These are phyloP conservation scores for Pistacia atlantica DNA, from an alignment of 345 rosid species.

Conservation along the genomic window DNA sequence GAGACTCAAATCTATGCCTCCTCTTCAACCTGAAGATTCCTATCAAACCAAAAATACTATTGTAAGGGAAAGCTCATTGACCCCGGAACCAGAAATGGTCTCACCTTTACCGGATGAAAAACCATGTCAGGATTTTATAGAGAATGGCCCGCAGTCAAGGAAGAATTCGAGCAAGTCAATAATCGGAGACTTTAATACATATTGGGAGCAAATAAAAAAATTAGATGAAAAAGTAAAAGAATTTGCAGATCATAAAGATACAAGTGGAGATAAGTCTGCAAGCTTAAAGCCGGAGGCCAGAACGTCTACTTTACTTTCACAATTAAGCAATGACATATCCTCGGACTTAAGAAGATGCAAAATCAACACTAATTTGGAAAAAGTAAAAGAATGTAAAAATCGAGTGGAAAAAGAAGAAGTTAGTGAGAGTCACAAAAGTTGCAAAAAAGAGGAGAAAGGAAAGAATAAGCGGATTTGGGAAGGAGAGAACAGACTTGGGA, in stretches of 20 bases:
- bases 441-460: conserved; percentile 13
- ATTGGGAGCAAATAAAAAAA: conserved; percentile 62
- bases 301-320: conserved; percentile 43
- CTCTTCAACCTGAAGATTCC: conserved; percentile 25
- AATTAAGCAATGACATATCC: conserved; percentile 27
- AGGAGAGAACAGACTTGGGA: conserved; percentile 40
- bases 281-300: conserved; percentile 37
- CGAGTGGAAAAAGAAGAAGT: conserved; percentile 23
- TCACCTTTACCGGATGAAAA: conserved; percentile 22
- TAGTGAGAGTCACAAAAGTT: conserved; percentile 22
- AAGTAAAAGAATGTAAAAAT: conserved; percentile 30
- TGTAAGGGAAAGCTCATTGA: conserved; percentile 22
- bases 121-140: conserved; percentile 29
- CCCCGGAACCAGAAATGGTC: conserved; percentile 16
- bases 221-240: conserved; percentile 54
- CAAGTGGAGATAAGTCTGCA: conserved; percentile 36
- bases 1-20: conserved; percentile 48
- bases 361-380: conserved; percentile 25
- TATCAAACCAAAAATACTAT: conserved; percentile 18
- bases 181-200: conserved; percentile 42
- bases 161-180: conserved; percentile 23
- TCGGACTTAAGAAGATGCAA: conserved; percentile 33
- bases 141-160: conserved; percentile 32
- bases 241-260: conserved; percentile 41
- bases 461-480: conserved; percentile 25